Base-by-base conservation (phyloP, 768 basidiomycete genomes). In the Coprinopsis sp. region DNA sequence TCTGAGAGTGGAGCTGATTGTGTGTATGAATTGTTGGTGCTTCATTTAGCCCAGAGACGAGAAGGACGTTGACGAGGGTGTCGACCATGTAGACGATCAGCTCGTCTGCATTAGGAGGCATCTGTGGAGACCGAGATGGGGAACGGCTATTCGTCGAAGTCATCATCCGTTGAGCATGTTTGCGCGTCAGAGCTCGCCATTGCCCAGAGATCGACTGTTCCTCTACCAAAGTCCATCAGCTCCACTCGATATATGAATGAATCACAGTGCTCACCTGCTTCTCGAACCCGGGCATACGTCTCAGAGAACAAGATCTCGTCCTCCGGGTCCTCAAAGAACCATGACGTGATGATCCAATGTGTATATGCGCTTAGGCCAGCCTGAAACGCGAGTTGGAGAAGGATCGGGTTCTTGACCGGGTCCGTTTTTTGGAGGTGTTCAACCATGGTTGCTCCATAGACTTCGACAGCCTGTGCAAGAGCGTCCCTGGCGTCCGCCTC, bases 121-220 rank as follows among this genome's bases (percentile, higher is more conserved):
- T 34, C 3, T 64, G 62, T 36, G 43, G 3, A n/a, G 51, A 51
- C n/a, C n/a, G 38, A 67, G 57, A 39, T 33, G 51, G 49, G 63
- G 59, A 22, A n/a, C 13, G 27, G 14, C 24, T 37, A 16, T 59
- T 57, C 16, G 65, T 64, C n/a, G 62, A 63, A 2, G 65, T 51
- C 16, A 70, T 58, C 64, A 66, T 65, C 33, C 61, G 62, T 47
- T 66, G 66, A 16, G 73, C 67, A 43, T 79, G 74, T 22, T 64
- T 61, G 40, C 73, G 66, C 22, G 79, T 81, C 51, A 81, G 50
- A 21, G 78, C 71, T 47, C 79, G 70, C 79, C 79, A 81, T 22
- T 73, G 66, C 39, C 77, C 79, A 13, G 78, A 71, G 23, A 76
- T 68, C 1, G 72, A 66, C 58, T 78, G 78, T 22, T 69, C 65